Evolutionary conservation across 495 filamentous ascomycete species (phyloP).

Genomic region (Hypomontagnella monticulosa): DNA sequence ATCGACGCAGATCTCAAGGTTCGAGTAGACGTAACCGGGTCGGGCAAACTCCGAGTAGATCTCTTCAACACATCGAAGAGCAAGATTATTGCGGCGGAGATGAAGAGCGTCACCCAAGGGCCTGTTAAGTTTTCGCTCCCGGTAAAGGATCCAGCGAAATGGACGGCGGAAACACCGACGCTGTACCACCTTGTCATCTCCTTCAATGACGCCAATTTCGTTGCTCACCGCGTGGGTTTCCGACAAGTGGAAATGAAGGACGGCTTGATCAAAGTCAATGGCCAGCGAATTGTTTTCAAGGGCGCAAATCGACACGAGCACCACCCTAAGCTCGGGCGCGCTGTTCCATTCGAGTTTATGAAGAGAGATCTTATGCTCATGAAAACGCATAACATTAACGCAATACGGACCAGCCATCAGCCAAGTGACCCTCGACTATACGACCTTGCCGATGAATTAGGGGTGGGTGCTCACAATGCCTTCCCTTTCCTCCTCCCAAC

Average conservation of each 20-base stretch:
- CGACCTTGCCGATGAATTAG: slow-evolving; percentile 72
- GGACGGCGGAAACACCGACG: slow-evolving; percentile 73
- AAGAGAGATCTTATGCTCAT: slow-evolving; percentile 68
- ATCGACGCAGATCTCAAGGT: slow-evolving; percentile 62
- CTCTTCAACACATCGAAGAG: slow-evolving; percentile 47
- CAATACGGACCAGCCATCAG: slow-evolving; percentile 70
- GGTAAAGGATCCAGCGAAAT: slow-evolving; percentile 62
- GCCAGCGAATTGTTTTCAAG: slow-evolving; percentile 62
- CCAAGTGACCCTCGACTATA: slow-evolving; percentile 67
- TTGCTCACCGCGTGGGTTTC: slow-evolving; percentile 65
- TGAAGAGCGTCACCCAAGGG: slow-evolving; percentile 9
- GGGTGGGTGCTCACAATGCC: slow-evolving; percentile 39
- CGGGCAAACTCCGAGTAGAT: slow-evolving; percentile 42
- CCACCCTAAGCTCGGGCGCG: slow-evolving; percentile 66
- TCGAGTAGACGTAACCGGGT: slow-evolving; percentile 51
- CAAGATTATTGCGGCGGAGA: slow-evolving; percentile 22
- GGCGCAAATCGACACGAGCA: slow-evolving; percentile 74
- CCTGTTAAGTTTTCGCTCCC: slow-evolving; percentile 49
- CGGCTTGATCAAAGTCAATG: slow-evolving; percentile 68
- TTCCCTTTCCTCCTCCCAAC: too few species aligned
- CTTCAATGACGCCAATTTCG: slow-evolving; percentile 47
- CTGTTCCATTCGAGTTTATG: slow-evolving; percentile 67
- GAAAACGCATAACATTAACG: slow-evolving; percentile 74
- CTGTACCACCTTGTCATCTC: slow-evolving; percentile 63
- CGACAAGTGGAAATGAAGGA: slow-evolving; percentile 66